Conservation (phyloP, 2,329 filamentous ascomycete species). For the Aureobasidium subglaciale region DNA sequence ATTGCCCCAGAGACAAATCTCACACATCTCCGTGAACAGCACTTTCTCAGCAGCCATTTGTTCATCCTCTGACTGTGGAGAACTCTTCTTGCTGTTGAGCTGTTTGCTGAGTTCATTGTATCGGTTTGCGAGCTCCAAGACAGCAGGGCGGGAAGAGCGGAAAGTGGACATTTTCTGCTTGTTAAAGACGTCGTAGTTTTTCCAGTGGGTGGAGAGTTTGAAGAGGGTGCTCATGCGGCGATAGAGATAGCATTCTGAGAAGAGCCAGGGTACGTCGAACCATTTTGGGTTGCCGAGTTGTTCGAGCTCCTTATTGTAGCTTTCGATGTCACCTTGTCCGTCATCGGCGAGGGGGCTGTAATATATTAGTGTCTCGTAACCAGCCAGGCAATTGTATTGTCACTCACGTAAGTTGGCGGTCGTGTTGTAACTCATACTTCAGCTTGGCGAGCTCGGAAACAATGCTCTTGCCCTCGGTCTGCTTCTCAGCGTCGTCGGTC, state of each 20-base stretch:
- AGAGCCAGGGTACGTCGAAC: constrained; percentile 85
- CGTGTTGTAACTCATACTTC: constrained; percentile 93
- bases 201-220: constrained; percentile 72
- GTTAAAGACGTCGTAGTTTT: constrained; percentile 79
- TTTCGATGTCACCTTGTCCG: constrained; percentile 63
- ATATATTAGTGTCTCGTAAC: neutral
- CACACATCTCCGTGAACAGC: constrained; percentile 86
- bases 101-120: constrained; percentile 68
- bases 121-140: constrained; percentile 71
- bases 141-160: constrained; percentile 80
- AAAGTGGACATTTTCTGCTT: constrained; percentile 89
- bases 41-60: constrained; percentile 64
- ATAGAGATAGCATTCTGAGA: constrained; percentile 89
- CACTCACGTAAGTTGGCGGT: constrained; percentile 66
- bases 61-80: constrained; percentile 42
- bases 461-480: constrained; percentile 78
- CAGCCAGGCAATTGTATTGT: neutral
- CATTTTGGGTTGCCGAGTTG: constrained; percentile 67
- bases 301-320: constrained; percentile 81
- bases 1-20: constrained; percentile 96
- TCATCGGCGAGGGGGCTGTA: constrained; percentile 67
- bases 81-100: constrained; percentile 48
- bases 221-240: constrained; percentile 76
- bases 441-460: constrained; percentile 70
- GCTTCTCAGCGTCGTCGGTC: constrained; percentile 55